Evolutionary conservation across 441 rosid species (phyloP), one percentile per base, ranked within the genome.

Genomic region (Gossypium davidsonii): DNA sequence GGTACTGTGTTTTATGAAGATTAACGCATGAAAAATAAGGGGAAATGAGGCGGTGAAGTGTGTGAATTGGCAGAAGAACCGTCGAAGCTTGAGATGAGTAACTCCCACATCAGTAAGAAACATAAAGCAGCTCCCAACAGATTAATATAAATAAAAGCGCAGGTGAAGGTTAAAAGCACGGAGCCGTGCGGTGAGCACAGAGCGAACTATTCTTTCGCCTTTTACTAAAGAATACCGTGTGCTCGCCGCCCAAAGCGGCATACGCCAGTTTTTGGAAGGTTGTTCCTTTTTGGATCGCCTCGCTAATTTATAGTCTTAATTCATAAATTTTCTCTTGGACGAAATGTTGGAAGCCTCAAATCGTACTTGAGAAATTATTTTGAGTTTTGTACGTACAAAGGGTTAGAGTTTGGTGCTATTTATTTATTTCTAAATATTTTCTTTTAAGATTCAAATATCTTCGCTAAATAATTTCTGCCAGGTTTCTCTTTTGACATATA

Each of bases 161-260:
- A 48, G 12, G 44, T 0, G 0, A 39, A 8, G 11, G 44, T 0
- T 1, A 0, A 39, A 39, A 1, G 2, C 21, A 77, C 51, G 84
- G 67, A 82, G 85, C 79, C 76, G 78, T 42, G 83, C 74, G 71
- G 46, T 73, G 80, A 80, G 81, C 78, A 70, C 89, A 84, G 0
- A 83, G 86, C 85, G 85, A 87, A 84, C 79, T 87, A 85, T 85
- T 87, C 91, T 89, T 89, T 89, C 86, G 87, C 89, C 93, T 87
- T 89, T 89, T 89, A 87, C 88, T 87, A 87, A 85, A 85, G 85
- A 83, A 82, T 84, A 87, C 85, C 83, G 91, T 89, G 91, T 85
- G 87, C 73, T 53, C 63, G 71, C 31, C 31, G 25, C 2, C 11
- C 3, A 39, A 39, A 39, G 44, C 11, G 10, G 11, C 11, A 39